These are phyloP conservation scores for Candida boidinii DNA, from an alignment of 805 yeast genomes.

Conservation along the genomic window DNA sequence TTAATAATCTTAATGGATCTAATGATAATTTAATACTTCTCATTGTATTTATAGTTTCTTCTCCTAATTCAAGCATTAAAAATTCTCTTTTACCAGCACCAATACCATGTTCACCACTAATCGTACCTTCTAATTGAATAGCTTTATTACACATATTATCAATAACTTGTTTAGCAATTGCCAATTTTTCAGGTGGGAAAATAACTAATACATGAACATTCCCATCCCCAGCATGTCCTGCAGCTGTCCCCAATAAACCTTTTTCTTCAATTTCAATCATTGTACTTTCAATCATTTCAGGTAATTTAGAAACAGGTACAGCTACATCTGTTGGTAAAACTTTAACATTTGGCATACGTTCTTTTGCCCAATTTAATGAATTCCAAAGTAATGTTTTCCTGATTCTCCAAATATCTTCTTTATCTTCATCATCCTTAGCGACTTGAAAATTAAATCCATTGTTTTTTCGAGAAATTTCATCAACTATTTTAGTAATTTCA, in stretches of 20 bases:
- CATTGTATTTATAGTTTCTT: constrained; percentile 62
- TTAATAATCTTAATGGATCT: constrained; percentile 65
- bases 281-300: constrained; percentile 54
- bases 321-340: constrained; percentile 80
- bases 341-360: constrained; percentile 29
- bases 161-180: constrained; percentile 40
- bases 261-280: constrained; percentile 47
- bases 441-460: constrained; percentile 49
- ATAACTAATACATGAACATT: constrained; percentile 66
- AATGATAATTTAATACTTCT: constrained; percentile 61
- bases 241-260: constrained; percentile 47
- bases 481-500: constrained; percentile 38
- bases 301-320: constrained; percentile 64
- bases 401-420: constrained; percentile 65
- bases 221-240: constrained; percentile 84
- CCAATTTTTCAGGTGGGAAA: constrained; percentile 42
- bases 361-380: constrained; percentile 56
- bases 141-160: constrained; percentile 60
- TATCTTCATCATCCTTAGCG: constrained; percentile 56
- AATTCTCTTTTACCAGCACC: constrained; percentile 70
- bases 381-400: constrained; percentile 65
- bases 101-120: constrained; percentile 84
- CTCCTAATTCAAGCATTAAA: constrained; percentile 56
- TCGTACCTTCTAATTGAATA: constrained; percentile 66
- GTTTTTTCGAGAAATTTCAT: constrained; percentile 42